phyloP scores from a whole-genome alignment of 129 eudicot genomes.

The Deinandra increscens region DNA sequence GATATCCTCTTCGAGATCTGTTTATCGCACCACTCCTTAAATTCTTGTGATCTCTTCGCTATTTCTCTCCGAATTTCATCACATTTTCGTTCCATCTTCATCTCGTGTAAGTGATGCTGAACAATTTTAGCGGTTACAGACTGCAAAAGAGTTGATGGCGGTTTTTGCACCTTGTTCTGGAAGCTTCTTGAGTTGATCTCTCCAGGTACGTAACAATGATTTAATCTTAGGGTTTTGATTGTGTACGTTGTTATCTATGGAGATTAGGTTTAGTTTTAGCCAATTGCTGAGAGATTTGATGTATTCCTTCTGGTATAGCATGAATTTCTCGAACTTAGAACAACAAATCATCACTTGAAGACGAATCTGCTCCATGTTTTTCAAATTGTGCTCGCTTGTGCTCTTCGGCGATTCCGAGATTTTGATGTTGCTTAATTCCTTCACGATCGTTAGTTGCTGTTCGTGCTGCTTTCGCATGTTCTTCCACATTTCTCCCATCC shows the following conservation, averaged over 20 bases:
- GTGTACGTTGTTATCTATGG: constrained; percentile 47
- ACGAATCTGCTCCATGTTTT: constrained; percentile 44
- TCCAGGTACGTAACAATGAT: constrained; percentile 55
- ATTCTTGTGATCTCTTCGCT: constrained; percentile 36
- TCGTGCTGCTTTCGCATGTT: constrained; percentile 52
- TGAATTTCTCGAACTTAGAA: constrained; percentile 51
- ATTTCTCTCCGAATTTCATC: constrained; percentile 59
- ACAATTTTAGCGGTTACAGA: constrained; percentile 39
- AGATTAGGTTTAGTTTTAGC: constrained; percentile 59
- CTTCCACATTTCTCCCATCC: constrained; percentile 83
- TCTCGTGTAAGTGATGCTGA: constrained; percentile 51
- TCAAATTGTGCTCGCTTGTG: constrained; percentile 52
- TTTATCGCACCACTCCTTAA: constrained; percentile 63
- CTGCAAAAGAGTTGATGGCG: constrained; percentile 50
- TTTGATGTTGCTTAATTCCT: constrained; percentile 37
- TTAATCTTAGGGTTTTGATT: constrained; percentile 55
- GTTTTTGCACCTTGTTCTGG: constrained; percentile 58
- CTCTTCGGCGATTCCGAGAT: constrained; percentile 43
- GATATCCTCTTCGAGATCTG: constrained; percentile 37
- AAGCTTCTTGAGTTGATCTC: constrained; percentile 60
- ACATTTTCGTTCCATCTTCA: constrained; percentile 46
- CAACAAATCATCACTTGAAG: constrained; percentile 58
- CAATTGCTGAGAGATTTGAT: constrained; percentile 52
- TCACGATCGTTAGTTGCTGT: constrained; percentile 43
- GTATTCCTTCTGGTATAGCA: constrained; percentile 48